These are phyloP conservation scores for Ustilago crameri DNA, from an alignment of 1,284 basidiomycete species.

Conservation along the genomic window DNA sequence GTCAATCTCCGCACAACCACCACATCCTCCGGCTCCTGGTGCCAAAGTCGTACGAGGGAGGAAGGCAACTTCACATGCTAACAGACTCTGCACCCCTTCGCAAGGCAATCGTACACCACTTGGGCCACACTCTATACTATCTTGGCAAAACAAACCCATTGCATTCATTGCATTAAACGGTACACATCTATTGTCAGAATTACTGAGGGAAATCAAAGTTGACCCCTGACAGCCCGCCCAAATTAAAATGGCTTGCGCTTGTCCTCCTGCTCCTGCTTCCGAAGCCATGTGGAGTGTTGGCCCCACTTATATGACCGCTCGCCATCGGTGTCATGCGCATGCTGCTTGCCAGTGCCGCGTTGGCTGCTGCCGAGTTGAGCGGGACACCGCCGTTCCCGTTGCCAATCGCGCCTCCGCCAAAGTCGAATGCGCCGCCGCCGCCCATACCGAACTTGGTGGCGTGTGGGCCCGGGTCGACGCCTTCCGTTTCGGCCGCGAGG, in stretches of 20 bases:
- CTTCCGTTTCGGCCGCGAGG: slow-evolving; percentile 15
- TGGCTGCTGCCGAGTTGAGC: slow-evolving; percentile 30
- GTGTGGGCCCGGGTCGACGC: slow-evolving; percentile 17
- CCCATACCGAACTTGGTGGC: slow-evolving; percentile 52
- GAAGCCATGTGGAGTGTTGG: slow-evolving; percentile 35
- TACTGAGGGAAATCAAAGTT: slow-evolving; percentile 33
- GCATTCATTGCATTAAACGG: not conserved
- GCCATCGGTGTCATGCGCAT: slow-evolving; percentile 37
- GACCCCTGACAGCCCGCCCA: slow-evolving; percentile 23
- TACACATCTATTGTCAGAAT: not conserved
- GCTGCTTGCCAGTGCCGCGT: slow-evolving; percentile 20
- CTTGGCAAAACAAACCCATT: too few species aligned
- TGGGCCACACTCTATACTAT: too few species aligned
- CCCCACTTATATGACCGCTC: slow-evolving; percentile 23
- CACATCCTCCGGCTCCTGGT: too few species aligned
- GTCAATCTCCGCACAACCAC: too few species aligned
- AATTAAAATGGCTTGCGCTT: slow-evolving; percentile 28
- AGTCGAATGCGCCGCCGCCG: slow-evolving; percentile 46
- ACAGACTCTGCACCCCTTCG: too few species aligned
- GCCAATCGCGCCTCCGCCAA: slow-evolving; percentile 47
- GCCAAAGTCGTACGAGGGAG: too few species aligned
- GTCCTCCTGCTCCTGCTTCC: slow-evolving; percentile 28
- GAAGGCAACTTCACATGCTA: too few species aligned
- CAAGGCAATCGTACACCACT: too few species aligned
- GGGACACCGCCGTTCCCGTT: slow-evolving; percentile 50